Evolutionary conservation across 805 yeast species (phyloP).

Genomic region (Yamadazyma sp.): DNA sequence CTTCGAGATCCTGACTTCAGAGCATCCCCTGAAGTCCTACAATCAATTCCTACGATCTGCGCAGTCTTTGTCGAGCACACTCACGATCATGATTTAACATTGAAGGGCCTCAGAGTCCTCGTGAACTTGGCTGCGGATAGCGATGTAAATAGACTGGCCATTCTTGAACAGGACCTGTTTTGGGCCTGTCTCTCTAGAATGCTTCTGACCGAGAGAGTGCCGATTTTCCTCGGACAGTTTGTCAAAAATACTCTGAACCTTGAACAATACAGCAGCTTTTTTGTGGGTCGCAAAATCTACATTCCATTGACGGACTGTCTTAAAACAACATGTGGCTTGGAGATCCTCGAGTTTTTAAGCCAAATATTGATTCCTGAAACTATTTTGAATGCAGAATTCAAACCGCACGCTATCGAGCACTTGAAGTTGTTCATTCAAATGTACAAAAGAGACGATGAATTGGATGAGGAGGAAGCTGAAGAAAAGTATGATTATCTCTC

Average conservation of each 20-base stretch:
- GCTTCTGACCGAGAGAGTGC: slow-evolving; percentile 15
- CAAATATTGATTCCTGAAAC: slow-evolving; percentile 16
- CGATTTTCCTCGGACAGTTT: slow-evolving; percentile 33
- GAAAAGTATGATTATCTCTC: slow-evolving; percentile 17
- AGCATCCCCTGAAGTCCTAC: neutral
- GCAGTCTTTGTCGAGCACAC: slow-evolving; percentile 1
- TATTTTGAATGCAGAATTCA: slow-evolving; percentile 9
- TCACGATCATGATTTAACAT: slow-evolving; percentile 7
- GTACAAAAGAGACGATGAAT: slow-evolving; percentile 5
- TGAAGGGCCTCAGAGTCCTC: slow-evolving; percentile 28
- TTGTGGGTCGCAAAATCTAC: slow-evolving; percentile 11
- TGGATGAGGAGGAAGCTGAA: slow-evolving; percentile 14
- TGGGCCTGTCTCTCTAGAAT: slow-evolving; percentile 19
- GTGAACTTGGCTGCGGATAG: slow-evolving; percentile 39
- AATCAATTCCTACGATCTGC: slow-evolving; percentile 4
- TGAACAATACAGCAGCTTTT: slow-evolving; percentile 17
- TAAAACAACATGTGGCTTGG: slow-evolving; percentile 1
- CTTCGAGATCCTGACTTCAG: slow-evolving; percentile 24
- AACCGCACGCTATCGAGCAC: slow-evolving; percentile 7
- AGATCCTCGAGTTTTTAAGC: slow-evolving; percentile 13
- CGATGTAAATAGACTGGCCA: slow-evolving; percentile 21
- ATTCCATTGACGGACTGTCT: neutral
- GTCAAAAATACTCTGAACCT: slow-evolving; percentile 24
- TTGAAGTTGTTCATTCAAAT: slow-evolving; percentile 5
- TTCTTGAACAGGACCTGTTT: slow-evolving; percentile 15